Evolutionary conservation across 768 basidiomycete genomes (phyloP).

Genomic region (Tylopilus plumbeoviolaceoides): DNA sequence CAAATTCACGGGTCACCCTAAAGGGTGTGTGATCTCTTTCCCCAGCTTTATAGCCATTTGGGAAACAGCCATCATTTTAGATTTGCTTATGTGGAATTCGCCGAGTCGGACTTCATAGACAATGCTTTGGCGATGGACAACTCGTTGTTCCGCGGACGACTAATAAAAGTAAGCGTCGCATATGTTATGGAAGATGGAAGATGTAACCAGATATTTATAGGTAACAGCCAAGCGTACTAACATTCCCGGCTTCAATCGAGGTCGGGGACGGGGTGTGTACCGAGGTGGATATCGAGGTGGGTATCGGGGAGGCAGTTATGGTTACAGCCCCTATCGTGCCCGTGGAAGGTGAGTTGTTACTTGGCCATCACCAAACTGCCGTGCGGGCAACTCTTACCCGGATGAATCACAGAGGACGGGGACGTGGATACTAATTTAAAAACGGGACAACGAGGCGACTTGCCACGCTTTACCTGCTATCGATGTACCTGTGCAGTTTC

Average conservation of each 20-base stretch:
- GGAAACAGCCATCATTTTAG: slow-evolving; percentile 39
- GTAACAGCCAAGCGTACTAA: slow-evolving; percentile 96
- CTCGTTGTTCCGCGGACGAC: slow-evolving; percentile 88
- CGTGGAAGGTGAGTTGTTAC: slow-evolving; percentile 66
- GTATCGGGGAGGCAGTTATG: slow-evolving; percentile 49
- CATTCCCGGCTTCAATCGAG: slow-evolving; percentile 85
- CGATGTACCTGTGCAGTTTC: slow-evolving; percentile 8
- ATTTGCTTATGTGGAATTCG: slow-evolving; percentile 98
- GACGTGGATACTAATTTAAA: slow-evolving; percentile 55
- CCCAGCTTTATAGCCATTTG: slow-evolving; percentile 1
- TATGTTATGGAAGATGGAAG: neutral
- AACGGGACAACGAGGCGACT: slow-evolving; percentile 18
- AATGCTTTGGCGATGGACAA: slow-evolving; percentile 93
- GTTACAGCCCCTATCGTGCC: slow-evolving; percentile 52
- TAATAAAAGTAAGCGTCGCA: slow-evolving; percentile 70
- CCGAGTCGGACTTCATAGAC: slow-evolving; percentile 87
- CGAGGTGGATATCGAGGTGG: slow-evolving; percentile 62
- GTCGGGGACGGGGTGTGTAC: slow-evolving; percentile 70
- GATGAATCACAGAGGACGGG: slow-evolving; percentile 53
- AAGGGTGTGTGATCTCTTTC: slow-evolving; percentile 59
- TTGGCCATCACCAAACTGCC: slow-evolving; percentile 10
- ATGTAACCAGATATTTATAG: slow-evolving; percentile 37
- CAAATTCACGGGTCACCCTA: slow-evolving; percentile 99
- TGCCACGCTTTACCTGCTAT: slow-evolving; percentile 9
- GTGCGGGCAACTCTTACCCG: slow-evolving; percentile 7